Base-by-base conservation (phyloP, 1,284 basidiomycete species). In the Coniferiporia weirii region DNA sequence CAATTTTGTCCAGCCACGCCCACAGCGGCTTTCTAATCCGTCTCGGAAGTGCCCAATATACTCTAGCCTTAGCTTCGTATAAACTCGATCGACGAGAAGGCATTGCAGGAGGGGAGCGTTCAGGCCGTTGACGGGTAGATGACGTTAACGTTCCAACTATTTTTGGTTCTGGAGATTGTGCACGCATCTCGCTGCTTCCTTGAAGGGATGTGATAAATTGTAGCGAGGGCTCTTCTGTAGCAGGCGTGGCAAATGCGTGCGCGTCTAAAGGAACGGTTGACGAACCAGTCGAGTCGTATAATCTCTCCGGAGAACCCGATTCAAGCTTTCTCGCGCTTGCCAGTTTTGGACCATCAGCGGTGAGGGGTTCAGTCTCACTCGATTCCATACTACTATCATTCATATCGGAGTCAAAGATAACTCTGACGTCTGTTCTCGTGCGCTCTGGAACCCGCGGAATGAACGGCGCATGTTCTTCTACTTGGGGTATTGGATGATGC, bases 1-100 rank as follows among this genome's bases (percentile, higher is more conserved):
- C 75, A 44, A 97, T 77, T 38, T 92, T 82, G 62, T 83, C 82
- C 62, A 81, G 71, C 87, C 90, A 95, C 35, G 82, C 85, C 55
- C 75, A 74, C 35, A 88, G 61, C 3, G 84, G 85, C 27, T 73
- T 72, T 36, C 74, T 71, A 43, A 82, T 67, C 71, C 74, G 75
- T 27, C 72, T 69, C 3, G 85, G 84, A 35, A 84, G 63, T 59
- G 70, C 59, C 73, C 65, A 79, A 79, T 78, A 64, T 75, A 76
- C 7, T 78, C 69, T 35, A 78, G 78, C 32, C 44, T 62, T 53
- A 35, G 61, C 61, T 53, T 62, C 61, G 47, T 61, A 47, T 9
- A 58, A 51, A 32, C 60, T 61, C 5, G 60, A 61, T 13, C 60
- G 60, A n/a, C 46, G 58, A 13, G 54, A 50, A 12, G 43, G 43